These are phyloP conservation scores for Colletotrichum acutatum DNA, from an alignment of 2,329 filamentous ascomycete species.

Conservation along the genomic window DNA sequence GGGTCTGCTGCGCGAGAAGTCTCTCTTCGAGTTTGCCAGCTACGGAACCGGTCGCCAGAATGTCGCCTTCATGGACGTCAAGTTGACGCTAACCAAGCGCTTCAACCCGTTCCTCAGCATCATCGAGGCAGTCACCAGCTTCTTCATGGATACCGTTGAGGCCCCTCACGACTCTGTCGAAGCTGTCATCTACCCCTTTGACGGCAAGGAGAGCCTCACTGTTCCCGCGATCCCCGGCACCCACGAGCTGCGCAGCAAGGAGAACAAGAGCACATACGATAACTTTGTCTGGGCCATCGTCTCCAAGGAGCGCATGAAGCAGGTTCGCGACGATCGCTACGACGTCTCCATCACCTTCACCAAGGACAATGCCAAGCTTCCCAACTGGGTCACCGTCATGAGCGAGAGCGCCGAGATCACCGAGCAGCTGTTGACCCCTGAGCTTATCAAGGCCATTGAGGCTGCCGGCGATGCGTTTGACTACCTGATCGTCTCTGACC, in stretches of 20 bases:
- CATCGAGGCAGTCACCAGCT: slow-evolving; percentile 74
- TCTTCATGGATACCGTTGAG: slow-evolving; percentile 83
- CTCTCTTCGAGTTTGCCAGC: slow-evolving; percentile 84
- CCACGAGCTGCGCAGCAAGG: slow-evolving; percentile 65
- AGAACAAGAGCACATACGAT: slow-evolving; percentile 79
- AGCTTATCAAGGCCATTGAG: slow-evolving; percentile 83
- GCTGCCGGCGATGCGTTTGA: slow-evolving; percentile 84
- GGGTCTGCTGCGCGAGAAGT: slow-evolving; percentile 82
- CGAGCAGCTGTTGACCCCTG: slow-evolving; percentile 85
- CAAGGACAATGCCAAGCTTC: slow-evolving; percentile 92
- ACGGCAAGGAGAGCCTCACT: slow-evolving; percentile 86
- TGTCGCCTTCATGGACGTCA: slow-evolving; percentile 88
- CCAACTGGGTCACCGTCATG: slow-evolving; percentile 92
- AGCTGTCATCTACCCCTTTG: slow-evolving; percentile 86
- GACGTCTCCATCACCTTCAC: slow-evolving; percentile 93
- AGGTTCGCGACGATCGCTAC: slow-evolving; percentile 90
- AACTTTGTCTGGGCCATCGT: slow-evolving; percentile 95
- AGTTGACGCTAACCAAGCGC: slow-evolving; percentile 82
- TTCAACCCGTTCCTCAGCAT: slow-evolving; percentile 78
- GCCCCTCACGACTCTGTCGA: slow-evolving; percentile 79
- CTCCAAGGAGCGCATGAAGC: slow-evolving; percentile 94
- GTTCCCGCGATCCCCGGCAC: slow-evolving; percentile 74
- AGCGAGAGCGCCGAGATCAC: slow-evolving; percentile 96
- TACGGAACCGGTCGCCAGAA: slow-evolving; percentile 96
- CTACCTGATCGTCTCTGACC: slow-evolving; percentile 89